These are phyloP conservation scores for Ophiostoma ips DNA, from an alignment of 2,329 filamentous ascomycete species.

Conservation along the genomic window DNA sequence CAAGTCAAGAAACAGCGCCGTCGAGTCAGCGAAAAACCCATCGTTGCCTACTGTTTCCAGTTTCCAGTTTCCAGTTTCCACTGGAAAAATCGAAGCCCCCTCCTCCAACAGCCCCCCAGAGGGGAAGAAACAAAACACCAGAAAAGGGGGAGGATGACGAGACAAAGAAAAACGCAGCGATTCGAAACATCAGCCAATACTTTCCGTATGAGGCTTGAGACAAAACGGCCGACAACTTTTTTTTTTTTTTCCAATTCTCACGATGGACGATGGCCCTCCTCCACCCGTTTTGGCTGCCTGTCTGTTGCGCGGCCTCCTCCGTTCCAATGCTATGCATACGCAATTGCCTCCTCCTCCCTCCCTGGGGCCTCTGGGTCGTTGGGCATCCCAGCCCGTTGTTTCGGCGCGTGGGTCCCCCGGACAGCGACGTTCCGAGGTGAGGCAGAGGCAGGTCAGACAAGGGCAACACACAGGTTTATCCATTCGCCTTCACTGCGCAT, in stretches of 20 bases:
- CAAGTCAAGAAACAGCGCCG: too few relatives aligned
- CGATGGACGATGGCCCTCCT: too few relatives aligned
- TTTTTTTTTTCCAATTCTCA: too few relatives aligned
- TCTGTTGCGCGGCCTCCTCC: too few relatives aligned
- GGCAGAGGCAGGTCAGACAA: not conserved
- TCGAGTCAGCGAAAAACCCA: too few relatives aligned
- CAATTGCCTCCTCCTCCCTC: not conserved
- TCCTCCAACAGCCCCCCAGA: too few relatives aligned
- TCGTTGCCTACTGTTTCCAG: too few relatives aligned
- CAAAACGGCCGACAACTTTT: slow-evolving; percentile 1
- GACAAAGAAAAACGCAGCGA: not conserved
- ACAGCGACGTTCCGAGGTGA: not conserved
- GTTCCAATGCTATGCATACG: too few relatives aligned
- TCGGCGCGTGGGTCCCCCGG: slow-evolving; percentile 3
- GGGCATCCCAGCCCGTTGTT: slow-evolving; percentile 1
- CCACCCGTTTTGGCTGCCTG: too few relatives aligned
- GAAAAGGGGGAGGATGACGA: not conserved
- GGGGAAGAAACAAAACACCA: not conserved
- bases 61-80: too few relatives aligned
- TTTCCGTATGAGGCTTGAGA: slow-evolving; percentile 1
- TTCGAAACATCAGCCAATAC: not conserved
- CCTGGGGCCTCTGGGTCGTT: not conserved
- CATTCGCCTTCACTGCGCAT: too few relatives aligned
- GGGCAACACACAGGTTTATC: not conserved
- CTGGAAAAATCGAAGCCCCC: too few relatives aligned